Base-by-base conservation (phyloP, 2,329 filamentous ascomycete genomes). In the Dothideomycetes sp. region DNA sequence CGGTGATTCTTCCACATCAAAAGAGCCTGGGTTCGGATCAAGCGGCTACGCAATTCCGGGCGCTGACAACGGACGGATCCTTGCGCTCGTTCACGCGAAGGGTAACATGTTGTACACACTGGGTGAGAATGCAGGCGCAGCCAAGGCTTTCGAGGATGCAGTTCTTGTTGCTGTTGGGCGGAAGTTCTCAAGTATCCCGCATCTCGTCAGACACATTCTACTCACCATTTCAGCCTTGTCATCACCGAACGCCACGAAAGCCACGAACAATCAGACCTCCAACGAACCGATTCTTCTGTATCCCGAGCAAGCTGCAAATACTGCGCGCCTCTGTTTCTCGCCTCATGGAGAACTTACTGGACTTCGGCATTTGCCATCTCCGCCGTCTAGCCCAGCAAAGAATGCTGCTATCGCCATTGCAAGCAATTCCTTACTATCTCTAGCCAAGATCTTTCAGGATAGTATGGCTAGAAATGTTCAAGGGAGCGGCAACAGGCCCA, bases 371-470 rank as follows among this genome's bases (percentile, higher is more conserved):
- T 74, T 94, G 18, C 50, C 60, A 3, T 49, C 51, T 6, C 51
- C 51, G 13, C 67, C 78, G 1, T 78, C 85, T 31, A 81, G 80
- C 9, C 68, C 80, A 30, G 76, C 84, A 12, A 78, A 78, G 50
- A 84, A 80, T 55, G 84, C 86, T 5, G 88, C 87, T 2, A 73
- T 94, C 17, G 87, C 88, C 10, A 96, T 88, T 1, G 95, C 88
- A 0, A 96, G 91, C 60, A 98, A 98, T 57, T 93, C 89, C 1
- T 68, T 98, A 13, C 71, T 98, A 2, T 98, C 91, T 0, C 67
- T 98, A 28, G 91, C 91, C 16, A 98, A 98, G 62, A 98, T 98
- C 24, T 94, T 94, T 49, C 91, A 98, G 61, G 91, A 98, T 64
- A 80, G 84, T 20, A 89, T 95, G 77, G 86, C 89, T 2, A 86